phyloP scores from a whole-genome alignment of 2,329 filamentous ascomycete genomes.

The Phialocephala subalpina region DNA sequence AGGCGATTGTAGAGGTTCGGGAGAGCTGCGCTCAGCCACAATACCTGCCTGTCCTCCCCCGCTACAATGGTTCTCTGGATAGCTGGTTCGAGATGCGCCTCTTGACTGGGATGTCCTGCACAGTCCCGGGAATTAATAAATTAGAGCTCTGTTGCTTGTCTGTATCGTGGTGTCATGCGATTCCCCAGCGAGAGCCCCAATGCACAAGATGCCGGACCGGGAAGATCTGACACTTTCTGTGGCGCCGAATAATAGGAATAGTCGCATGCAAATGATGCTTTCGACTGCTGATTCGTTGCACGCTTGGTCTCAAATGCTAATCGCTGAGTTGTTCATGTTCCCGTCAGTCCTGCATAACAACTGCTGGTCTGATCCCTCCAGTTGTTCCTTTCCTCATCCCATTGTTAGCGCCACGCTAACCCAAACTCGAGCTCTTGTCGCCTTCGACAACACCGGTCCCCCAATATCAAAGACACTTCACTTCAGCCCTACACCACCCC shows the following conservation, averaged over 20 bases:
- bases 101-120: background rate
- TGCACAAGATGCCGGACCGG: background rate
- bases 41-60: background rate
- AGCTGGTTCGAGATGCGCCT: background rate
- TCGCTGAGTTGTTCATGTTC: conserved; percentile 5
- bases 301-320: background rate
- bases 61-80: background rate
- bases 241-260: background rate
- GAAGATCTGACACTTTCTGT: conserved; percentile 1
- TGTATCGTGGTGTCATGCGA: background rate
- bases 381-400: background rate
- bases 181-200: conserved; percentile 3
- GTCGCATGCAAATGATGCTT: background rate
- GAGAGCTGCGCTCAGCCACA: background rate
- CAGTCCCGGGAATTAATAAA: background rate
- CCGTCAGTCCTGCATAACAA: background rate
- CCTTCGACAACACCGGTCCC: conserved; percentile 12
- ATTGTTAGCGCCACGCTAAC: conserved; percentile 1
- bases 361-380: background rate
- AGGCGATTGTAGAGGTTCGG: background rate
- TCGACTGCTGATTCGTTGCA: background rate
- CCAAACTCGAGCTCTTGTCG: conserved; percentile 4
- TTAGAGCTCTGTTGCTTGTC: background rate
- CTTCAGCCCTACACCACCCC: conserved; percentile 29
- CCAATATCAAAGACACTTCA: conserved; percentile 11